Base-by-base conservation (phyloP, 2,329 filamentous ascomycete genomes). In the Talaromyces albobiverticillius region DNA sequence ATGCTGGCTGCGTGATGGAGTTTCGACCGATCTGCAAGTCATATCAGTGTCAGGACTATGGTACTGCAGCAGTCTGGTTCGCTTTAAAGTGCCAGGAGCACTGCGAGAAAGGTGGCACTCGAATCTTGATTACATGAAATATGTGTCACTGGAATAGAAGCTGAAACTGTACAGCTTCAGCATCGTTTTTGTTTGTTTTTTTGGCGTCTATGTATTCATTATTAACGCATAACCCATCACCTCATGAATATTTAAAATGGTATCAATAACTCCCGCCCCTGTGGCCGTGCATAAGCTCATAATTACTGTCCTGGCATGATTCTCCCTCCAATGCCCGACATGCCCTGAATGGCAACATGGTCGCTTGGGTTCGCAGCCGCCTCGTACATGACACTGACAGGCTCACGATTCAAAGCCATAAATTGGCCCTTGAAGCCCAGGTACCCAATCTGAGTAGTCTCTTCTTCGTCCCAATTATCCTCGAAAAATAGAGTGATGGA, bases 371-470 rank as follows among this genome's bases (percentile, higher is more conserved):
- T 96, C 32, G 94, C 88, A 23, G 93, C 93, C 16, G 91, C 88
- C 80, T 99, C 94, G 71, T 97, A 99, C 57, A 96, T 65, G 63
- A 97, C 93, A 62, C 88, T 90, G 6, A 88, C 78, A 1, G 94
- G 91, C 67, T 93, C 90, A 53, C 87, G 81, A 45, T 87, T 94
- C 65, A 95, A 73, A 68, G 86, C 85, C 82, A 94, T 94, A 80
- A 90, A 97, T 73, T 96, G 90, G 22, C 94, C 94, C 74, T 90
- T 92, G 77, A 99, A 97, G 1, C 89, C 94, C 54, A 97, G 60
- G 73, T 96, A 99, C 58, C 80, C 85, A 2, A 97, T 70, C 46
- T 85, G 81, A 42, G 89, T 93, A 53, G 87, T 84, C 53, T 95
- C 89, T 67, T 92, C 89, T 13, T 90, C 88, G 0, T 85, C 90